Evolutionary conservation across 257 asterid genomes (phyloP).

Genomic region (Capsicum baccatum): DNA sequence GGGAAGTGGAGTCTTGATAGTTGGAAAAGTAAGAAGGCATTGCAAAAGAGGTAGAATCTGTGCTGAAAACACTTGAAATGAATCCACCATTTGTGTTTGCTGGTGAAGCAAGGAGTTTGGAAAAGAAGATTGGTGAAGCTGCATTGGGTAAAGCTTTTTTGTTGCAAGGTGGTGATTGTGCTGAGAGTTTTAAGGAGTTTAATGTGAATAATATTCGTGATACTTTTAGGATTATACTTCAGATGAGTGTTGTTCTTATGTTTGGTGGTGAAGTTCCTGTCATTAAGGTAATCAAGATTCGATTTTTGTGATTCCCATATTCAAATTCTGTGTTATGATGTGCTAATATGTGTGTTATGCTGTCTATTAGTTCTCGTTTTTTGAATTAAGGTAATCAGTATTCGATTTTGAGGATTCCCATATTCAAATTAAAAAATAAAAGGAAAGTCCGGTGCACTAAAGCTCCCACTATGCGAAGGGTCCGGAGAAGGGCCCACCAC

Average conservation of each 20-base stretch:
- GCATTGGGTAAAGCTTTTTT: conserved; percentile 82
- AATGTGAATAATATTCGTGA: conserved; percentile 77
- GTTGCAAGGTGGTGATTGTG: conserved; percentile 92
- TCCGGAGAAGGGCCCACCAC: no score
- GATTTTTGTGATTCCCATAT: not conserved
- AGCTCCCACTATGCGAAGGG: no score
- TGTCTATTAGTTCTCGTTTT: no score
- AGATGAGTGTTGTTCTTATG: conserved; percentile 83
- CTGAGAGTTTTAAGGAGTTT: conserved; percentile 85
- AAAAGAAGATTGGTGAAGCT: conserved; percentile 77
- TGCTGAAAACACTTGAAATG: conserved; percentile 57
- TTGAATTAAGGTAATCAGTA: conserved; percentile 54
- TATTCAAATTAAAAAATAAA: not conserved
- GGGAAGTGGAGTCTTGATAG: conserved; percentile 57
- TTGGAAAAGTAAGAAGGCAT: conserved; percentile 78
- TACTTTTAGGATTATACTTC: conserved; percentile 75
- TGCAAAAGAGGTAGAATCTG: conserved; percentile 73
- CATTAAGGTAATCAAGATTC: conserved; percentile 57
- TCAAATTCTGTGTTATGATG: no score
- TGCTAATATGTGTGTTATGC: no score
- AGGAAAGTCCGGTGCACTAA: no score
- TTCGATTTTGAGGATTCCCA: not conserved
- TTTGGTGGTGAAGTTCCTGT: conserved; percentile 90
- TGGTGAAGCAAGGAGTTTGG: conserved; percentile 80
- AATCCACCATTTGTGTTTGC: conserved; percentile 88